Evolutionary conservation across 129 eudicot genomes (phyloP).

Genomic region (Mikania micrantha): DNA sequence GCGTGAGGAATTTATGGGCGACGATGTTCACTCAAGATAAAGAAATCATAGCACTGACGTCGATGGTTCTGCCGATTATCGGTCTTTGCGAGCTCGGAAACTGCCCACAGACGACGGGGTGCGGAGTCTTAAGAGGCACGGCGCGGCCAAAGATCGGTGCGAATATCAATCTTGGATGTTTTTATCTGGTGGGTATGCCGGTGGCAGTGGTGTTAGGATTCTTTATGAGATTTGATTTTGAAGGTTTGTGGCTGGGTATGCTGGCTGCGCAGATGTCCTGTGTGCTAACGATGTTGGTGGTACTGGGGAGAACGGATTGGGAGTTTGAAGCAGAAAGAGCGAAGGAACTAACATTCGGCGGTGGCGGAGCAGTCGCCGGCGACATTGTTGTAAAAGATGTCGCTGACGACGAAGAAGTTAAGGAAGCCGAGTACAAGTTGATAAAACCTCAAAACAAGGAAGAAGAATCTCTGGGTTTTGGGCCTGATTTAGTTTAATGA

Average conservation of each 20-base stretch:
- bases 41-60: constrained; percentile 61
- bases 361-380: not conserved
- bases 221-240: constrained; percentile 48
- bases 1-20: constrained; percentile 67
- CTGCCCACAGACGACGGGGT: constrained; percentile 90
- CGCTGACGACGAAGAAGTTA: constrained; percentile 19
- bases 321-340: constrained; percentile 58
- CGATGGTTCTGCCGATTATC: constrained; percentile 70
- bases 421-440: constrained; percentile 31
- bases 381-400: not conserved
- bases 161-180: constrained; percentile 73
- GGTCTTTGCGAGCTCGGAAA: constrained; percentile 89
- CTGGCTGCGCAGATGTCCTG: constrained; percentile 80
- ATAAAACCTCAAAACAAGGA: constrained; percentile 34
- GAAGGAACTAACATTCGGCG: constrained; percentile 41
- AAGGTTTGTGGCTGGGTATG: constrained; percentile 81
- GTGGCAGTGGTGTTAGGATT: constrained; percentile 72
- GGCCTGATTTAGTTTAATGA: constrained; percentile 32
- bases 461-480: constrained; percentile 37
- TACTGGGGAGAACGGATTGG: constrained; percentile 67
- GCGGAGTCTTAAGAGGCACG: constrained; percentile 82
- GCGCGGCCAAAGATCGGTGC: constrained; percentile 86
- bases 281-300: constrained; percentile 68
- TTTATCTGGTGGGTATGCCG: constrained; percentile 81
- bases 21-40: constrained; percentile 66